Base-by-base conservation (phyloP, 306 rosid genomes). In the Phaseolus lunatus region DNA sequence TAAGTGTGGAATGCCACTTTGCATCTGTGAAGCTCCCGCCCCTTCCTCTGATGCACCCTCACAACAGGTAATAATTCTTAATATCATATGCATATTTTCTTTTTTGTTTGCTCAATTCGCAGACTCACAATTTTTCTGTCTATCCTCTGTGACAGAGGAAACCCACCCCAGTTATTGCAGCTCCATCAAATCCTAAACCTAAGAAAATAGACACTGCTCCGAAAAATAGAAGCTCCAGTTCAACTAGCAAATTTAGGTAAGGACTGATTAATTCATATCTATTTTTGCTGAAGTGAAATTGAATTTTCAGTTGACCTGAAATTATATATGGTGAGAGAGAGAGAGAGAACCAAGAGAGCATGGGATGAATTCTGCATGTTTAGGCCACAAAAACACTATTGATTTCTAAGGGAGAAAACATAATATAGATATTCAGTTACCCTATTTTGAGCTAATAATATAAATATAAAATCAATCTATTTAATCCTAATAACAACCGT, bases 1-100 rank as follows among this genome's bases (percentile, higher is more conserved):
- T 27, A 93, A 89, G 81, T 96, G 99, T 85, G 94, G 99, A 85
- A 96, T 96, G 98, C 99, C 99, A 79, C 90, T 96, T 77, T 96
- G 99, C 82, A 96, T 96, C 62, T 96, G 99, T 80, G 96, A 85
- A 87, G 88, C 96, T 74, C 85, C 97, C 68, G 78, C 83, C 35
- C 89, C 96, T 73, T 81, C 92, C 22, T 39, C 84, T 27, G 85
- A 76, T 77, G 78, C 78, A 67, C 63, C 69, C 67, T 89, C 88
- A 47, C 27, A 64, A 37, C 88, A 80, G 92, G 97, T 96, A 82
- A 75, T 57, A 73, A n/a, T 83, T 78, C 64, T 77, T 72, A 64
- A 49, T 41, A 74, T 61, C 47, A 67, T 11, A 35, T 58, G 7
- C 37, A 14, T 62, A 7, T 26, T 62, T 35, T n/a, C 12, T 8